Conservation (phyloP, 768 basidiomycete species). For the Tricholoma hemisulphureum region DNA sequence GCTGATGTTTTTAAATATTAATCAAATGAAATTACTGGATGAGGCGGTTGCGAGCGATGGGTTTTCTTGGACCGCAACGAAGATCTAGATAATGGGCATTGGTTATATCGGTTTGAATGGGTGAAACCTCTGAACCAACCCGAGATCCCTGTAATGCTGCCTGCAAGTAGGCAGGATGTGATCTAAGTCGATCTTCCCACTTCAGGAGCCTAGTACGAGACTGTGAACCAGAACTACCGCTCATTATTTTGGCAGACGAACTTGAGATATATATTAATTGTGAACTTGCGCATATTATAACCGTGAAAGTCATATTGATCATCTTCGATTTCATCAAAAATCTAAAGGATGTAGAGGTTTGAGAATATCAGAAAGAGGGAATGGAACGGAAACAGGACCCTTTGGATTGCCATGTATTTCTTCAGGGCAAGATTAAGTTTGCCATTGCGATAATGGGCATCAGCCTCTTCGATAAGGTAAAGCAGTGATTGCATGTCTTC, state of each 20-base stretch:
- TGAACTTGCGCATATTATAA: conserved; percentile 88
- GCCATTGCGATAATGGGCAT: conserved; percentile 62
- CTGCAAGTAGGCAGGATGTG: conserved; percentile 72
- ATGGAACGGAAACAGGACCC: conserved; percentile 43
- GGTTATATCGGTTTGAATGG: conserved; percentile 4
- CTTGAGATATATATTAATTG: conserved; percentile 83
- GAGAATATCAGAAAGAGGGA: background rate
- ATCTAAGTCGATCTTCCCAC: conserved; percentile 80
- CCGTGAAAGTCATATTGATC: conserved; percentile 99
- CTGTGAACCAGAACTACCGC: background rate
- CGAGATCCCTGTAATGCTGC: conserved; percentile 70
- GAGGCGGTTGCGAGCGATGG: conserved; percentile 54
- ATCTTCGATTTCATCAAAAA: conserved; percentile 86
- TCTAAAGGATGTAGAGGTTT: conserved; percentile 35
- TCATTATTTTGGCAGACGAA: conserved; percentile 36
- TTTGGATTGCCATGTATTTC: conserved; percentile 73
- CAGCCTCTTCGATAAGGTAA: conserved; percentile 81
- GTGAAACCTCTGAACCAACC: conserved; percentile 36
- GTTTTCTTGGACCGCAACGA: conserved; percentile 67
- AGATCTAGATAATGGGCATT: conserved; percentile 52
- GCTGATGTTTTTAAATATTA: background rate
- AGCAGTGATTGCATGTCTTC: conserved; percentile 95
- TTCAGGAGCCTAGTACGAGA: conserved; percentile 55
- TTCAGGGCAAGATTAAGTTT: conserved; percentile 81
- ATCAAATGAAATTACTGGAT: conserved; percentile 30